A percentile compares a stretch with the other conserved stretches of the same genome.
Conservation (phyloP, 2,329 filamentous ascomycete genomes). For the Fusarium sulawesiense region DNA sequence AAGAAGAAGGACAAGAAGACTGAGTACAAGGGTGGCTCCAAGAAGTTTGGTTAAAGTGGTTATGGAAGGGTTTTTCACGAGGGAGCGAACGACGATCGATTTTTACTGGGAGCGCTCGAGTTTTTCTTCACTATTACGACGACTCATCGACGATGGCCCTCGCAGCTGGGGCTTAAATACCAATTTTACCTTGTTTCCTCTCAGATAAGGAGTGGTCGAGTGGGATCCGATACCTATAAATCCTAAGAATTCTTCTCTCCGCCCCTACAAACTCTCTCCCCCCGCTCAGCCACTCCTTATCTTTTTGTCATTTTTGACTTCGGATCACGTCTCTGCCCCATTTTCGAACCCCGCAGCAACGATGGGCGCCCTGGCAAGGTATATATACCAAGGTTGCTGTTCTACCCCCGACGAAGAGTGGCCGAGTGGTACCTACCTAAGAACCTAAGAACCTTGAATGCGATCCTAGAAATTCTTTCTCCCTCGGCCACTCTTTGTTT, state of each 20-base stretch:
- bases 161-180: neutral
- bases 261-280: neutral
- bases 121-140: neutral
- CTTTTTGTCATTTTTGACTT: slow-evolving; percentile 2
- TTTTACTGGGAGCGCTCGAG: slow-evolving; percentile 3
- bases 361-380: neutral
- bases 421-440: slow-evolving; percentile 19
- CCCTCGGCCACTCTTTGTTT: slow-evolving; percentile 13
- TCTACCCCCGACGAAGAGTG: slow-evolving; percentile 16
- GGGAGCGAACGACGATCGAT: slow-evolving; percentile 15
- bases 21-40: slow-evolving; percentile 61
- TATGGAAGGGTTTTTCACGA: neutral
- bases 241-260: neutral
- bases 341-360: neutral
- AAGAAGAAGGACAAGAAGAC: slow-evolving; percentile 60
- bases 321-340: neutral
- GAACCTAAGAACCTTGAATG: slow-evolving; percentile 1
- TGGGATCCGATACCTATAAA: neutral
- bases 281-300: neutral
- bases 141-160: neutral
- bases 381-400: neutral
- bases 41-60: slow-evolving; percentile 64
- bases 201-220: neutral
- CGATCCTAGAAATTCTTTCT: neutral
- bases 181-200: neutral